phyloP scores from a whole-genome alignment of 2,329 filamentous ascomycete species.

The Coleophoma cylindrospora region DNA sequence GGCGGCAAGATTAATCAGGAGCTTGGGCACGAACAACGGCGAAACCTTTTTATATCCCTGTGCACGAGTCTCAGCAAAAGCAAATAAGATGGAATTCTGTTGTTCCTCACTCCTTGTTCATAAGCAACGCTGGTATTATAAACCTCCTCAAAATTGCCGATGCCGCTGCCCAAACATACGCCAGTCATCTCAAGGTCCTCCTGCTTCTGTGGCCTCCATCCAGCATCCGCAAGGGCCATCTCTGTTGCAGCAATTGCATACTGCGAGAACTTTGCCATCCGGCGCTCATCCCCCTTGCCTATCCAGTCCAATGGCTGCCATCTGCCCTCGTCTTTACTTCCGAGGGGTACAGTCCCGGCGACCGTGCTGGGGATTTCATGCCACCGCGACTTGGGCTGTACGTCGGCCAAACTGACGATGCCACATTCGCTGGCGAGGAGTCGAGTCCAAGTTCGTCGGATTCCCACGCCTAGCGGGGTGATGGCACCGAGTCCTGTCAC shows the following conservation, averaged over 20 bases:
- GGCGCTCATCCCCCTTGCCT: conserved; percentile 51
- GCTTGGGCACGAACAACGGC: conserved; percentile 85
- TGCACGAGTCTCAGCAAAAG: conserved; percentile 14
- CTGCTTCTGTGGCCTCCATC: conserved; percentile 50
- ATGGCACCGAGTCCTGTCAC: conserved; percentile 80
- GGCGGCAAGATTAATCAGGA: conserved; percentile 91
- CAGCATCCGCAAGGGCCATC: conserved; percentile 80
- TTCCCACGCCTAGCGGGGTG: conserved; percentile 77
- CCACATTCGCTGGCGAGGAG: conserved; percentile 77
- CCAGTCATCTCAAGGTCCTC: conserved; percentile 73
- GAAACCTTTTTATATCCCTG: conserved; percentile 92
- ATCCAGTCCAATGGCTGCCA: conserved; percentile 54
- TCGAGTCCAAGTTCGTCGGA: conserved; percentile 72
- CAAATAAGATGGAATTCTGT: background rate
- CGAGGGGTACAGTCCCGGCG: conserved; percentile 72
- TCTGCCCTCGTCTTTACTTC: conserved; percentile 34
- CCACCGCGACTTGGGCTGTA: conserved; percentile 46
- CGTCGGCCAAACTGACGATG: conserved; percentile 65
- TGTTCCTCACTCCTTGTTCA: conserved; percentile 54
- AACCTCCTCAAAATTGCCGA: conserved; percentile 88
- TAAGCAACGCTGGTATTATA: conserved; percentile 79
- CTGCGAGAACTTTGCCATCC: conserved; percentile 88
- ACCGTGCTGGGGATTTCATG: conserved; percentile 75
- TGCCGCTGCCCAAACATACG: conserved; percentile 90
- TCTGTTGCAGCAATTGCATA: conserved; percentile 83